Conservation (phyloP, 2,329 filamentous ascomycete species). For the Myriangium duriaei region DNA sequence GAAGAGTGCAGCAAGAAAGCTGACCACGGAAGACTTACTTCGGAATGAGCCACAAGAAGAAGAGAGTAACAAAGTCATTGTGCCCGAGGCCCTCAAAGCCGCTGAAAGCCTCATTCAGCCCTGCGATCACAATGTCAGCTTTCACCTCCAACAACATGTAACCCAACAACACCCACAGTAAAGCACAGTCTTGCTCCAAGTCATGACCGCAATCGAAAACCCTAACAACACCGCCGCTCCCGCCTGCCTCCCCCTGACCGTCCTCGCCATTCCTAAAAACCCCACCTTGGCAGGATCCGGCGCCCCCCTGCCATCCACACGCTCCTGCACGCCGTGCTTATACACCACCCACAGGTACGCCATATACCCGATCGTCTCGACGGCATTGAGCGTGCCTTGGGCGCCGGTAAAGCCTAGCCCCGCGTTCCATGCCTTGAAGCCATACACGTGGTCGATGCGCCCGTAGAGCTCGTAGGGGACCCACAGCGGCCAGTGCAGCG, state of each 20-base stretch:
- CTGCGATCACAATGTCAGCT: conserved; percentile 23
- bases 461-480: conserved; percentile 71
- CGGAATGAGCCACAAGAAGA: conserved; percentile 52
- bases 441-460: conserved; percentile 68
- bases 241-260: conserved; percentile 39
- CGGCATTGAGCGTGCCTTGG: conserved; percentile 55
- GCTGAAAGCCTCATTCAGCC: conserved; percentile 48
- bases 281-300: conserved; percentile 30
- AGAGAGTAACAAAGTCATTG: conserved; percentile 40
- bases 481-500: conserved; percentile 59
- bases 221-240: conserved; percentile 45
- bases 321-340: conserved; percentile 23
- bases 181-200: conserved; percentile 53
- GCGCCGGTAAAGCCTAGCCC: conserved; percentile 65
- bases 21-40: conserved; percentile 41
- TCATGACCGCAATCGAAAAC: conserved; percentile 49
- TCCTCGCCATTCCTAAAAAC: conserved; percentile 36
- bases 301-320: conserved; percentile 26
- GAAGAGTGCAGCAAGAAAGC: background rate
- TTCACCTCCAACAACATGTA: background rate
- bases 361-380: conserved; percentile 55
- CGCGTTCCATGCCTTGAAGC: conserved; percentile 56
- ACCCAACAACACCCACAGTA: conserved; percentile 42
- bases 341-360: conserved; percentile 47
- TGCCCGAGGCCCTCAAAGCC: conserved; percentile 51